A percentile compares a stretch with the other conserved stretches of the same genome.
These are phyloP conservation scores for Rhizopogon vulgaris DNA, from an alignment of 768 basidiomycete species.

Conservation along the genomic window DNA sequence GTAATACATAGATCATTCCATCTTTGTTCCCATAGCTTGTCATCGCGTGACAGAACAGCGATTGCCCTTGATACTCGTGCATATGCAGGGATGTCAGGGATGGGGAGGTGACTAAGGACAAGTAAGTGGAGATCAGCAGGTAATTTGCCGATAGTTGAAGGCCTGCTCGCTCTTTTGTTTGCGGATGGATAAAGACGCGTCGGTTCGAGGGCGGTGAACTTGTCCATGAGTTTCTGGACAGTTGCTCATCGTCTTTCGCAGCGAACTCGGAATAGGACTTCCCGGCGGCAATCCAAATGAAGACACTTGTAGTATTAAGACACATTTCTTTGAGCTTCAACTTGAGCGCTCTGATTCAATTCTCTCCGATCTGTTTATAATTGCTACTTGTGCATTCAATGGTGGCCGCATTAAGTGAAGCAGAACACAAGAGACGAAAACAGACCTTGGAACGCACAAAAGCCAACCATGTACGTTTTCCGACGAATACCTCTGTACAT, in stretches of 20 bases:
- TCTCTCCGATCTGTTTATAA: not conserved
- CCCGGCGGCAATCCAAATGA: slow-evolving; percentile 2
- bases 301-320: too few species aligned
- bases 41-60: slow-evolving; percentile 57
- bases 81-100: slow-evolving; percentile 78
- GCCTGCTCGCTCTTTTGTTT: not conserved
- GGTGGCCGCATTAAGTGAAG: too few species aligned
- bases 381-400: too few species aligned
- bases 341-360: too few species aligned
- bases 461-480: slow-evolving; percentile 46
- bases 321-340: too few species aligned
- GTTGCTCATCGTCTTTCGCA: slow-evolving; percentile 2
- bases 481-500: not conserved
- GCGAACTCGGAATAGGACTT: not conserved
- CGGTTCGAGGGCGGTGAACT: slow-evolving; percentile 82
- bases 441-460: slow-evolving; percentile 50
- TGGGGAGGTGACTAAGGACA: slow-evolving; percentile 65
- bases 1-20: slow-evolving; percentile 59
- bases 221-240: slow-evolving; percentile 51
- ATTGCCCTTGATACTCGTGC: slow-evolving; percentile 62
- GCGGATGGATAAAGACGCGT: slow-evolving; percentile 42
- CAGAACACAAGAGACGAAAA: slow-evolving; percentile 36
- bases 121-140: slow-evolving; percentile 73
- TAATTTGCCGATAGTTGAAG: slow-evolving; percentile 60
- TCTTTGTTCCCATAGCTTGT: slow-evolving; percentile 70